Conservation (phyloP, 257 asterid species). For the Solanum corneliomulleri region DNA sequence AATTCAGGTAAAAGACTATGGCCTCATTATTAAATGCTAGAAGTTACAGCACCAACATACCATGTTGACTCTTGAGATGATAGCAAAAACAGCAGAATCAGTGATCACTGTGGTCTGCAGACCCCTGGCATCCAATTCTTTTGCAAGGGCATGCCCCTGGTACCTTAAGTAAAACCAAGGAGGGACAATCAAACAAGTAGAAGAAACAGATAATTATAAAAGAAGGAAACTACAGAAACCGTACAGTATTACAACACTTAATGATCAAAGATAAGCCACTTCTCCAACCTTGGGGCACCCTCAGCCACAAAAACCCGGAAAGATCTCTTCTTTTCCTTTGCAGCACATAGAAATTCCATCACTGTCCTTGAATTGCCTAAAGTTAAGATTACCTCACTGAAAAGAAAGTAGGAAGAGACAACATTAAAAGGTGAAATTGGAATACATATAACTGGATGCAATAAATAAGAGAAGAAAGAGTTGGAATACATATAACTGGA, state of each 20-base stretch:
- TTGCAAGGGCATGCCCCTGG: constrained; percentile 93
- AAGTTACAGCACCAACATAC: constrained; percentile 24
- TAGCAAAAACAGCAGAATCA: constrained; percentile 97
- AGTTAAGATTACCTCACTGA: constrained; percentile 97
- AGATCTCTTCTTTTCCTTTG: constrained; percentile 90
- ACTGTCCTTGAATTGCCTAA: constrained; percentile 96
- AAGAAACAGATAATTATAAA: neutral
- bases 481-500: neutral
- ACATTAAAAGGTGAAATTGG: neutral
- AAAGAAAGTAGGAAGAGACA: constrained; percentile 11
- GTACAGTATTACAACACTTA: neutral
- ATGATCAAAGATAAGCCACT: constrained; percentile 1
- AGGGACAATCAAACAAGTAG: neutral
- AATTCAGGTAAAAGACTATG: constrained; percentile 2
- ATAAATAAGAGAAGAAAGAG: neutral
- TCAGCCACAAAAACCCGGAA: constrained; percentile 95
- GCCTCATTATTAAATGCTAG: neutral
- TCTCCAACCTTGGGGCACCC: constrained; percentile 92
- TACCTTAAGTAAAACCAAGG: constrained; percentile 38
- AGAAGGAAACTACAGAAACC: neutral
- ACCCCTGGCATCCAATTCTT: constrained; percentile 81
- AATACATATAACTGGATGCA: neutral
- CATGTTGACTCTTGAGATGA: constrained; percentile 98
- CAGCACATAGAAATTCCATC: constrained; percentile 80
- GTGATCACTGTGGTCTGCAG: constrained; percentile 88